Evolutionary conservation across 1,284 basidiomycete genomes (phyloP).

Genomic region (Tylopilus sp.): DNA sequence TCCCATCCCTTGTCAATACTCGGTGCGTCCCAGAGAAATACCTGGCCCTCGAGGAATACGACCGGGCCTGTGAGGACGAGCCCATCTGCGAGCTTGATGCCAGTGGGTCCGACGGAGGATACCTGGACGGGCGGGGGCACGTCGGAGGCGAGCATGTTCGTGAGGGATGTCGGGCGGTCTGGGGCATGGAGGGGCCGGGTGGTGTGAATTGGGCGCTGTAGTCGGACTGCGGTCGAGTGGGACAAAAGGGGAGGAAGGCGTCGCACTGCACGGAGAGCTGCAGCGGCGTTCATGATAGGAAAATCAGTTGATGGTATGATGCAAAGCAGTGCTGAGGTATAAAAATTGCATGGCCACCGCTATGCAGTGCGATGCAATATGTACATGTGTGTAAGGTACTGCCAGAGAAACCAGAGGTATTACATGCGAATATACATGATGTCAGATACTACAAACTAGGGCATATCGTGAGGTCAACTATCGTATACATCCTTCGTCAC

Average conservation of each 20-base stretch:
- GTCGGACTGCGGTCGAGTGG: background rate
- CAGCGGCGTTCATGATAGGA: constrained; percentile 14
- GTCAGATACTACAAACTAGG: constrained; percentile 4
- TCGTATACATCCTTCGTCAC: constrained; percentile 32
- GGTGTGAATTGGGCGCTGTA: constrained; percentile 30
- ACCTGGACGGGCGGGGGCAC: constrained; percentile 79
- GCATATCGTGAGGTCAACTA: constrained; percentile 14
- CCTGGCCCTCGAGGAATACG: constrained; percentile 88
- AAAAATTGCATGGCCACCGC: background rate
- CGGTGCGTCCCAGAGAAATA: constrained; percentile 93
- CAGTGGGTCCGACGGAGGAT: constrained; percentile 65
- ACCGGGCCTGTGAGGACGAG: constrained; percentile 82
- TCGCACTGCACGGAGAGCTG: constrained; percentile 14
- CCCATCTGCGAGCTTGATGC: constrained; percentile 80
- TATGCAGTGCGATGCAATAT: background rate
- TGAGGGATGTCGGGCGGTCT: constrained; percentile 53
- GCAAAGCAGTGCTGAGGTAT: background rate
- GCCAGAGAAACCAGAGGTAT: background rate
- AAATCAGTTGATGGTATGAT: background rate
- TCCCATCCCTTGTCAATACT: constrained; percentile 51
- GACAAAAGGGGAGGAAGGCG: background rate
- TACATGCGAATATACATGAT: constrained; percentile 23
- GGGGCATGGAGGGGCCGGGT: constrained; percentile 15
- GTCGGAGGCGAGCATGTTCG: constrained; percentile 79
- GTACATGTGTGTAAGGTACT: background rate